phyloP scores from a whole-genome alignment of 257 asterid genomes.

The Solanum arcanum region DNA sequence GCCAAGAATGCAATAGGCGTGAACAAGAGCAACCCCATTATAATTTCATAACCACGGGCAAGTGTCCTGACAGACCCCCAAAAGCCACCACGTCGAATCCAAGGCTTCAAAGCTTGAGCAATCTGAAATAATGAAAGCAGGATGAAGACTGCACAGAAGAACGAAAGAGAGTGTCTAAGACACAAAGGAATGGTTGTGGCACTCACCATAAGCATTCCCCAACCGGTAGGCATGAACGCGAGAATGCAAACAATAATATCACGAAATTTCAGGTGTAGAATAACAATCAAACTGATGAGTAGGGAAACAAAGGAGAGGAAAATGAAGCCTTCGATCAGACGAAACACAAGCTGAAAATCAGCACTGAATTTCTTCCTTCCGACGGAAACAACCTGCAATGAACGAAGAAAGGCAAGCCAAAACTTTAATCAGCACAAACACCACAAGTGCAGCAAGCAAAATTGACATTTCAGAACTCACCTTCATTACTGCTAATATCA shows the following conservation, averaged over 20 bases:
- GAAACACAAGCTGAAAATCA: conserved; percentile 69
- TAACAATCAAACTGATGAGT: conserved; percentile 47
- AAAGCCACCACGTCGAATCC: conserved; percentile 30
- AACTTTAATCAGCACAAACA: neutral
- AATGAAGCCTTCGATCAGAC: conserved; percentile 57
- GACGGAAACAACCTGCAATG: conserved; percentile 47
- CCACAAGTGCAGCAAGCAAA: neutral
- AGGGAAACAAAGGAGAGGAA: conserved; percentile 52
- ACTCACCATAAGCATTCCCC: conserved; percentile 91
- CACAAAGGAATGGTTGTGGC: neutral
- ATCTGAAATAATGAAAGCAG: conserved; percentile 30
- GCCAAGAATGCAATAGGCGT: conserved; percentile 95
- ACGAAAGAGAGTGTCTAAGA: neutral
- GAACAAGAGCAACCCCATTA: conserved; percentile 68
- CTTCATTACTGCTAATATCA: too few species aligned
- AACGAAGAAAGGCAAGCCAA: neutral
- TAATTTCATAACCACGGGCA: conserved; percentile 70
- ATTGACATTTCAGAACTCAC: too few species aligned
- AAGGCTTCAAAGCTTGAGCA: conserved; percentile 71
- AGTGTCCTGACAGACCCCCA: conserved; percentile 81
- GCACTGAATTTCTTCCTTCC: conserved; percentile 83
- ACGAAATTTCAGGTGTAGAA: conserved; percentile 58
- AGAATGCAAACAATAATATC: conserved; percentile 79
- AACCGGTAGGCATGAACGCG: conserved; percentile 95
- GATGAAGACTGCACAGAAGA: neutral